Percentiles rank a stretch among this genome's conserved stretches.
Evolutionary conservation across 306 rosid genomes (phyloP).

Genomic region (Medicago ruthenica): DNA sequence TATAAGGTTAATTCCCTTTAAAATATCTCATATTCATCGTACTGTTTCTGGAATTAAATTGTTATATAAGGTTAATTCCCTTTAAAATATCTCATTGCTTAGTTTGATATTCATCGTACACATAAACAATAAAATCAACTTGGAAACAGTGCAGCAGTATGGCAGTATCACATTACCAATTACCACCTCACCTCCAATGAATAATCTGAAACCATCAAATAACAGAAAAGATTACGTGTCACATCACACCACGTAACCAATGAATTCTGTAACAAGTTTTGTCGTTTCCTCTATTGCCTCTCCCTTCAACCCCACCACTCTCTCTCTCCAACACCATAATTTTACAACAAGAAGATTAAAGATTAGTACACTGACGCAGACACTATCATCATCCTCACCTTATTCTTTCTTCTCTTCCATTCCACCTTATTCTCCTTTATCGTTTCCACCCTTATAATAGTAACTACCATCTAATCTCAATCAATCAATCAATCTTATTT

Average conservation of each 20-base stretch:
- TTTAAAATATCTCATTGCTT: too few species aligned
- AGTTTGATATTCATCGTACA: too few species aligned
- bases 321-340: background rate
- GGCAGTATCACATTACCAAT: too few species aligned
- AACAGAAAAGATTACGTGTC: slow-evolving; percentile 33
- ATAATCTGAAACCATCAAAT: background rate
- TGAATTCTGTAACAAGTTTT: background rate
- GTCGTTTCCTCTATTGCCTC: slow-evolving; percentile 10
- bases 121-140: too few species aligned
- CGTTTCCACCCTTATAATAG: too few species aligned
- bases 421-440: background rate
- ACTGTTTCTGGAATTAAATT: too few species aligned
- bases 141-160: too few species aligned
- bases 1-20: too few species aligned
- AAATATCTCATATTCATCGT: too few species aligned
- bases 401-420: background rate
- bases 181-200: background rate
- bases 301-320: background rate
- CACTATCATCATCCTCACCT: background rate
- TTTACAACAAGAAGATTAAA: background rate
- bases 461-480: too few species aligned
- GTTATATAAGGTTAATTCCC: too few species aligned
- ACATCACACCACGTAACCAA: slow-evolving; percentile 24
- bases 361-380: background rate
- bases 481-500: too few species aligned